These are phyloP conservation scores for Turritis glabra DNA, from an alignment of 345 rosid species.

Conservation along the genomic window DNA sequence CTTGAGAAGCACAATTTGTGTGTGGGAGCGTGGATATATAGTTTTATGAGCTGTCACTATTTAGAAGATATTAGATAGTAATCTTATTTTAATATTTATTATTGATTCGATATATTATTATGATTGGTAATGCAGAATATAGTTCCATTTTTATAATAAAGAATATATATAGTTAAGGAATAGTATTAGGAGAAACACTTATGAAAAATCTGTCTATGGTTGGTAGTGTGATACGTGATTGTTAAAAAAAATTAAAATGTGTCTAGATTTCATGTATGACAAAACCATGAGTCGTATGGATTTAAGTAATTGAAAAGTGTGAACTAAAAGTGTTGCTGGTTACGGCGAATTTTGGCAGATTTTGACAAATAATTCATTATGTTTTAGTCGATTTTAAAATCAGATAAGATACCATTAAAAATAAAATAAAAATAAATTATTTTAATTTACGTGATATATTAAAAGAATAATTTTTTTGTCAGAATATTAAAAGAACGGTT, in stretches of 20 bases:
- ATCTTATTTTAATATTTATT: too few relatives aligned
- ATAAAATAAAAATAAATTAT: not conserved
- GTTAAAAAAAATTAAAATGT: not conserved
- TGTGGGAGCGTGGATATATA: not conserved
- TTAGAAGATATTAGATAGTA: not conserved
- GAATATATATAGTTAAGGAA: too few relatives aligned
- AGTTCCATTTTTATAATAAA: too few relatives aligned
- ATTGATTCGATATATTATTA: not conserved
- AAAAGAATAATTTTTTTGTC: not conserved
- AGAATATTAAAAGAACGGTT: not conserved
- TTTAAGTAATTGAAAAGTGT: slow-evolving; percentile 14
- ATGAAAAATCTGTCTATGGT: slow-evolving; percentile 9
- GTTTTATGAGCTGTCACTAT: slow-evolving; percentile 20
- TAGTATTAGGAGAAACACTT: not conserved
- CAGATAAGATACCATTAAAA: not conserved
- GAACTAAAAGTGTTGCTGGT: not conserved
- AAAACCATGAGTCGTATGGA: not conserved
- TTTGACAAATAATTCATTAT: not conserved
- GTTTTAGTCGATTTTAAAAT: not conserved
- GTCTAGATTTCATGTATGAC: slow-evolving; percentile 16
- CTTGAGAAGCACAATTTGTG: slow-evolving; percentile 25
- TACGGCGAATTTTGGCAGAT: slow-evolving; percentile 15
- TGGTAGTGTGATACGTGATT: not conserved
- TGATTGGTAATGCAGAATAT: slow-evolving; percentile 1
- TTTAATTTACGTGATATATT: not conserved